Conservation (phyloP, 495 filamentous ascomycete species). For the Filosporella fistucella region DNA sequence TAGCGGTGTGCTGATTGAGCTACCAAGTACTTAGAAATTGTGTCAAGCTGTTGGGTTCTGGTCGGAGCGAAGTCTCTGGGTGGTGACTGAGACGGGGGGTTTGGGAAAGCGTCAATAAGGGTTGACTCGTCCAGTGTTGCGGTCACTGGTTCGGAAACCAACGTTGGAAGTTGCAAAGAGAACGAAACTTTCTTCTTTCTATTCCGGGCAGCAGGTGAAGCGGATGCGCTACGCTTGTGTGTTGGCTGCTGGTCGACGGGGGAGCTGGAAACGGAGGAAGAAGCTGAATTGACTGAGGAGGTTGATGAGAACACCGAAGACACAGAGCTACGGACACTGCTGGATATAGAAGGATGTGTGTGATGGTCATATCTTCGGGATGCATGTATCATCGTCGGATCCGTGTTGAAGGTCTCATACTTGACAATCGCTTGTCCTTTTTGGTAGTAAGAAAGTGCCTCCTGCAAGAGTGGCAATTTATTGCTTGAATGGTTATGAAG, state of each 20-base stretch:
- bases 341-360: slow-evolving; percentile 25
- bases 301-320: slow-evolving; percentile 39
- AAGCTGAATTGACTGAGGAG: slow-evolving; percentile 32
- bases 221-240: not conserved
- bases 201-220: not conserved
- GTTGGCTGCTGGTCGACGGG: slow-evolving; percentile 13
- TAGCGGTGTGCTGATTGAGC: slow-evolving; percentile 38
- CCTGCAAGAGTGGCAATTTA: slow-evolving; percentile 39
- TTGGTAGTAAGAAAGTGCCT: slow-evolving; percentile 42
- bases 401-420: slow-evolving; percentile 16
- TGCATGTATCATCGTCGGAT: slow-evolving; percentile 31
- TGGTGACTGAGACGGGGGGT: not conserved
- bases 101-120: slow-evolving; percentile 3
- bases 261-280: slow-evolving; percentile 33
- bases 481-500: slow-evolving; percentile 37
- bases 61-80: not conserved
- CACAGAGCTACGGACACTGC: slow-evolving; percentile 38
- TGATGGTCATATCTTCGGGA: slow-evolving; percentile 16
- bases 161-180: slow-evolving; percentile 35
- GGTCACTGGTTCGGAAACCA: slow-evolving; percentile 41
- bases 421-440: slow-evolving; percentile 36
- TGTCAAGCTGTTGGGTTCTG: slow-evolving; percentile 5
- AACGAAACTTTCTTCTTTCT: slow-evolving; percentile 50
- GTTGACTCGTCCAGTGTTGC: slow-evolving; percentile 28
- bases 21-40: slow-evolving; percentile 31